Conservation (phyloP, 805 yeast species). For the Priceomyces haplophilus region DNA sequence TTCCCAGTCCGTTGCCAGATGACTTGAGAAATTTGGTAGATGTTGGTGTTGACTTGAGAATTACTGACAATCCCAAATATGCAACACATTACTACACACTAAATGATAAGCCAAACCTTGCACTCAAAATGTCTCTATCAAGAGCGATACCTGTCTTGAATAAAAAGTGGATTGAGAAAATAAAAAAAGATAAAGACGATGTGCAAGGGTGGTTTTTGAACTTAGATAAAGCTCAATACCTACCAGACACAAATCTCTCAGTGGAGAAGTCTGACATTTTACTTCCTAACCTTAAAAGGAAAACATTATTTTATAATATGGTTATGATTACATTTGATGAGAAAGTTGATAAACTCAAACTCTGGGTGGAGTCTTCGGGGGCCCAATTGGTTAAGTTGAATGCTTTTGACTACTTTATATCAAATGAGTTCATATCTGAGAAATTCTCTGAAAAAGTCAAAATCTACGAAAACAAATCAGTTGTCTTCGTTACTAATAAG, state of each 20-base stretch:
- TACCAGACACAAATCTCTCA: constrained; percentile 12
- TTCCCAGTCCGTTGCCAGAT: neutral
- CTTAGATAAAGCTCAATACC: constrained; percentile 10
- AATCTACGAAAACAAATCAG: no score
- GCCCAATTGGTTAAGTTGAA: neutral
- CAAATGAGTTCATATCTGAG: neutral
- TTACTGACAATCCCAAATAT: constrained; percentile 12
- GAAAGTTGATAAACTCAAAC: constrained; percentile 3
- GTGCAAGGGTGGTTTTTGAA: constrained; percentile 21
- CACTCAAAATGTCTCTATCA: constrained; percentile 23
- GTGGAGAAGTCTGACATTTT: constrained; percentile 6
- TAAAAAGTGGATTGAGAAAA: constrained; percentile 20
- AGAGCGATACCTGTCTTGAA: constrained; percentile 28
- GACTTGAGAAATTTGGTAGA: constrained; percentile 5
- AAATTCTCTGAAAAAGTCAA: neutral
- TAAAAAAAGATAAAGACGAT: constrained; percentile 10
- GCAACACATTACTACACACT: constrained; percentile 25
- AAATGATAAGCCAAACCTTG: constrained; percentile 11
- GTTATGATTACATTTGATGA: constrained; percentile 8
- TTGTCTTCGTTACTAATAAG: neutral
- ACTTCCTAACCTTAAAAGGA: constrained; percentile 13
- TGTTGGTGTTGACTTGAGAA: constrained; percentile 18
- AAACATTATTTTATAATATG: constrained; percentile 13
- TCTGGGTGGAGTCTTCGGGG: constrained; percentile 12
- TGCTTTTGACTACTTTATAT: neutral